Evolutionary conservation across 345 rosid species (phyloP).

Genomic region (Cardamine resedifolia): DNA sequence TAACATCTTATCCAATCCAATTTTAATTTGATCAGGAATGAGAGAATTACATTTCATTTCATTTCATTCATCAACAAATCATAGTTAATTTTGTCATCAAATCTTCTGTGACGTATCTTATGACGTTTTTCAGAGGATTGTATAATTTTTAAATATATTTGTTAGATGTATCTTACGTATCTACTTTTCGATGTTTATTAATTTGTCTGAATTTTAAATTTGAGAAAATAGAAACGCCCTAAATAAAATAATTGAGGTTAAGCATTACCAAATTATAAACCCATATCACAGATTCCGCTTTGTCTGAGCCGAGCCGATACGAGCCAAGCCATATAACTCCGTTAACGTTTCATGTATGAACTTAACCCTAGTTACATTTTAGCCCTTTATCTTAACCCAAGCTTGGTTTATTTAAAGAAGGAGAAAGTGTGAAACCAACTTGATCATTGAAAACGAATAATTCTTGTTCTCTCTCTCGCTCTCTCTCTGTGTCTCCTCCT

Average conservation of each 20-base stretch:
- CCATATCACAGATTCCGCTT: conserved; percentile 10
- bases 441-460: conserved; percentile 38
- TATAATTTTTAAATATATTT: neutral
- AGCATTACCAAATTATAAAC: conserved; percentile 5
- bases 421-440: conserved; percentile 44
- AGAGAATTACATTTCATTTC: neutral
- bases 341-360: conserved; percentile 7
- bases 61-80: neutral
- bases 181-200: neutral
- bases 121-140: conserved; percentile 23
- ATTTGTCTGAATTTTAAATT: neutral
- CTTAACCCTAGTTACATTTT: conserved; percentile 70
- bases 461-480: conserved; percentile 12
- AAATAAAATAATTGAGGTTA: neutral
- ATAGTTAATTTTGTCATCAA: conserved; percentile 23
- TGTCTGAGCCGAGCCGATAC: conserved; percentile 12
- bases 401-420: conserved; percentile 72
- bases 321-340: neutral
- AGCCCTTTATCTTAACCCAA: conserved; percentile 50
- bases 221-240: neutral
- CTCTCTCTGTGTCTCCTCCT: neutral
- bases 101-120: conserved; percentile 27
- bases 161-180: conserved; percentile 11
- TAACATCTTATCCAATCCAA: neutral
- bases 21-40: neutral